phyloP scores from a whole-genome alignment of 345 rosid genomes.

The Lenwebbia sp. region DNA sequence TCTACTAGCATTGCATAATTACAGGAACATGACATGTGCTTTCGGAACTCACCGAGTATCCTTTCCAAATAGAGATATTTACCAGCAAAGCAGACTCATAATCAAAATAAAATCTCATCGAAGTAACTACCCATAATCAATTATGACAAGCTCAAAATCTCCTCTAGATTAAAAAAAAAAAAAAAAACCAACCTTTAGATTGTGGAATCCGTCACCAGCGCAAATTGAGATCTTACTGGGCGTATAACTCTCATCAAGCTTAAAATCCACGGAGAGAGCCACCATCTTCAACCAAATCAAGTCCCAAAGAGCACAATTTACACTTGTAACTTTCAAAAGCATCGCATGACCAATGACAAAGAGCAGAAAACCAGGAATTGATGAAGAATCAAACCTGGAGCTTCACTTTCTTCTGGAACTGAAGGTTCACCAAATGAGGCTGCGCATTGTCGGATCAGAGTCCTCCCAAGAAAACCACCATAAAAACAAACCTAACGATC shows the following conservation, averaged over 20 bases:
- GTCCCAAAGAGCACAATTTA: not conserved
- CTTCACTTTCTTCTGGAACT: conserved; percentile 89
- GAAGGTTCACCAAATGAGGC: conserved; percentile 86
- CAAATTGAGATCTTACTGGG: conserved; percentile 53
- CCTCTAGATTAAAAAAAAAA: too few species aligned
- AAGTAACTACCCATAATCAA: not conserved
- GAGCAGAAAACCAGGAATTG: not conserved
- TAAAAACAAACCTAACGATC: too few species aligned
- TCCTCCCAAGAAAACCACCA: too few species aligned
- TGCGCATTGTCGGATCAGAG: conserved; percentile 83
- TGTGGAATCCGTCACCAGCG: conserved; percentile 89
- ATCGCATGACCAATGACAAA: not conserved
- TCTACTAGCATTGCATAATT: too few species aligned
- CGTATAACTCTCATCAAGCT: too few species aligned
- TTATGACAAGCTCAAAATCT: not conserved
- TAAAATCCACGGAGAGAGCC: conserved; percentile 45
- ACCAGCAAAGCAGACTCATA: not conserved
- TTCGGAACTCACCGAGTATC: conserved; percentile 52
- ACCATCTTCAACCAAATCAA: conserved; percentile 38
- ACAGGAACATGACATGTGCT: too few species aligned
- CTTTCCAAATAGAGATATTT: conserved; percentile 56
- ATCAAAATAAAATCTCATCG: not conserved
- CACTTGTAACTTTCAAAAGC: not conserved
- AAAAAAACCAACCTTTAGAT: conserved; percentile 49
- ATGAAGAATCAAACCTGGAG: conserved; percentile 41